Percentiles rank a stretch among this genome's conserved stretches.
Conservation (phyloP, 2,329 filamentous ascomycete species). For the Paraphoma chrysanthemicola region DNA sequence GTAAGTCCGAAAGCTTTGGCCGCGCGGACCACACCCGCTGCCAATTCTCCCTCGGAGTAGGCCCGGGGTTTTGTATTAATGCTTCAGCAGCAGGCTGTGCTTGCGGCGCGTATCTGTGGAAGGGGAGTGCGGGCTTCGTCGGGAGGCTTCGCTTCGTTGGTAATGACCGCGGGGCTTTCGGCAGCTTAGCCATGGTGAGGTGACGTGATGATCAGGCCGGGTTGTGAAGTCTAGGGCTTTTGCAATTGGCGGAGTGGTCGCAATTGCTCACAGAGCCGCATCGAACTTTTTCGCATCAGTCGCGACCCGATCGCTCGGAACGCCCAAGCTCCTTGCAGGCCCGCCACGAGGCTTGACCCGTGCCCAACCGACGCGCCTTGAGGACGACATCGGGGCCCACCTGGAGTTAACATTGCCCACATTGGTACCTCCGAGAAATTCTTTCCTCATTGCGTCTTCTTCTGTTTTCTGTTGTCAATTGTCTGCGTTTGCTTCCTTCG, state of each 20-base stretch:
- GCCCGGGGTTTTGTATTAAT: conserved; percentile 15
- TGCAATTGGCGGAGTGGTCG: conserved; percentile 22
- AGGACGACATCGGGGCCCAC: conserved; percentile 36
- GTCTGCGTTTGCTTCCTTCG: background rate
- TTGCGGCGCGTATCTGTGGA: conserved; percentile 23
- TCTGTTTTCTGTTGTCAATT: background rate
- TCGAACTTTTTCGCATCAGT: conserved; percentile 16
- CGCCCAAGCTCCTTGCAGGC: conserved; percentile 18
- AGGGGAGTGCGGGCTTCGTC: conserved; percentile 20
- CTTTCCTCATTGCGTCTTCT: conserved; percentile 4
- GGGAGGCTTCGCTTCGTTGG: conserved; percentile 29
- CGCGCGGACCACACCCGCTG: conserved; percentile 34
- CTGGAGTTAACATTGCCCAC: background rate
- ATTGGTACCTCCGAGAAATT: background rate
- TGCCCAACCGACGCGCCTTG: conserved; percentile 29
- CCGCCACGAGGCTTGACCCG: conserved; percentile 27
- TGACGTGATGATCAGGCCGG: conserved; percentile 2
- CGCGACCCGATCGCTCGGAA: conserved; percentile 16
- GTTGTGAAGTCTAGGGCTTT: conserved; percentile 7
- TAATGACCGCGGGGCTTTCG: conserved; percentile 32
- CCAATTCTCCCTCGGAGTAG: conserved; percentile 23
- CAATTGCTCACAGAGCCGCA: conserved; percentile 9
- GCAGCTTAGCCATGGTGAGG: conserved; percentile 41
- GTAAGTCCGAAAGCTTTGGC: conserved; percentile 31
- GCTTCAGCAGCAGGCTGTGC: conserved; percentile 14